These are phyloP conservation scores for Danielia reshetovae DNA, from an alignment of 805 yeast species.

Conservation along the genomic window DNA sequence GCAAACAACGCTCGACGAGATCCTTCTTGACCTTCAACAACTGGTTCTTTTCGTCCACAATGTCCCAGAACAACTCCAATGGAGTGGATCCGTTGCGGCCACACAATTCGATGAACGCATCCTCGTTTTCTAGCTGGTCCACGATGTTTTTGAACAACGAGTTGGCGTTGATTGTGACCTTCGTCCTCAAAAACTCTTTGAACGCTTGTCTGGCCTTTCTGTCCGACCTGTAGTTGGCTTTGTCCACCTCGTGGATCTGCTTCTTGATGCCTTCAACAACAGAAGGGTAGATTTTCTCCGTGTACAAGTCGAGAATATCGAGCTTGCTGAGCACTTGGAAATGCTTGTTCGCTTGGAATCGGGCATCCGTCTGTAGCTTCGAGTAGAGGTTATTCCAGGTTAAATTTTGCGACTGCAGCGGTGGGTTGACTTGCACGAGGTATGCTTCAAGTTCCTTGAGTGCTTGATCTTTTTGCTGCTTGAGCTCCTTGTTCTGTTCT, in stretches of 20 bases:
- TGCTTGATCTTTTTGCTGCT: conserved; percentile 43
- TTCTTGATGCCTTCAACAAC: conserved; percentile 18
- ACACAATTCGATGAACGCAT: conserved; percentile 54
- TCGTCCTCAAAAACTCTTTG: conserved; percentile 40
- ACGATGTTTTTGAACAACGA: conserved; percentile 59
- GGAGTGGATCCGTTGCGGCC: conserved; percentile 81
- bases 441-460: conserved; percentile 49
- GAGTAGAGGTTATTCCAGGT: conserved; percentile 38
- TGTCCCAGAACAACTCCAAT: conserved; percentile 71
- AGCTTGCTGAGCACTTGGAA: conserved; percentile 47
- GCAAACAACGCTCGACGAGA: conserved; percentile 48
- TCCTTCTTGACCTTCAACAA: conserved; percentile 56
- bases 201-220: conserved; percentile 63
- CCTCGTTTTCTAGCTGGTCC: conserved; percentile 48
- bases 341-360: conserved; percentile 59
- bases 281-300: conserved; percentile 30
- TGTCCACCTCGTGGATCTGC: conserved; percentile 23
- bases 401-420: conserved; percentile 21
- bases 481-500: conserved; percentile 16
- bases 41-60: conserved; percentile 58
- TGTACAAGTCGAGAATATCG: conserved; percentile 58
- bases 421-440: conserved; percentile 35
- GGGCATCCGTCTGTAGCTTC: conserved; percentile 38
- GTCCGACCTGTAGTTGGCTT: conserved; percentile 50
- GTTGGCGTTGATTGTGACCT: conserved; percentile 44